Conservation (phyloP, 2,329 filamentous ascomycete species). For the Fusarium floridanum region DNA sequence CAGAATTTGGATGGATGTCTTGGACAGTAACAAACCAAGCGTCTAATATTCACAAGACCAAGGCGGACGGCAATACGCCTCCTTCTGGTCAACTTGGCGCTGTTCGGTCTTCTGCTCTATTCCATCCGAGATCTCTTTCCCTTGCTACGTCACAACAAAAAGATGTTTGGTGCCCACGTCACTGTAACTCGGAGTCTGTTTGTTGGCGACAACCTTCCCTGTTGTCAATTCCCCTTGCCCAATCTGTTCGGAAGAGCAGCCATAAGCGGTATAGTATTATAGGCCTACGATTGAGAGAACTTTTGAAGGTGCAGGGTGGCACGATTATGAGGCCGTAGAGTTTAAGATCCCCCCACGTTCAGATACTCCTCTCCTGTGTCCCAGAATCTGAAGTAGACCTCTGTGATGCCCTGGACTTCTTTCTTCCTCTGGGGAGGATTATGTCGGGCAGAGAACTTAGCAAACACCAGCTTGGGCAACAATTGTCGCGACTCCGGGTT, state of each 20-base stretch:
- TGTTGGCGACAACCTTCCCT: slow-evolving; percentile 53
- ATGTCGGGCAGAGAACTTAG: no score
- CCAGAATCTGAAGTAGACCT: no score
- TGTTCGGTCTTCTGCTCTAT: slow-evolving; percentile 74
- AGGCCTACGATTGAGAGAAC: slow-evolving; percentile 9
- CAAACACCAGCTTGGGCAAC: no score
- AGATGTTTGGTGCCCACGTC: slow-evolving; percentile 43
- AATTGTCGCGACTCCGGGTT: no score
- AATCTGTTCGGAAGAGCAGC: slow-evolving; percentile 9
- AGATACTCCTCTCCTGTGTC: no score
- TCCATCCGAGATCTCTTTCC: slow-evolving; percentile 77
- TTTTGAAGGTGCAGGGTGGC: slow-evolving; percentile 34
- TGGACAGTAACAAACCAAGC: neutral
- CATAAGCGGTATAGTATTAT: slow-evolving; percentile 3
- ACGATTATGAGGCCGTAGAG: slow-evolving; percentile 27
- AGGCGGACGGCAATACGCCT: slow-evolving; percentile 66
- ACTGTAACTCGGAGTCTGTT: slow-evolving; percentile 67
- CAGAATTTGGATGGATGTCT: no score
- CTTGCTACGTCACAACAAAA: slow-evolving; percentile 65
- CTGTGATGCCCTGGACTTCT: no score
- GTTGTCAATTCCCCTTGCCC: slow-evolving; percentile 21
- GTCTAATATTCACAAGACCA: neutral
- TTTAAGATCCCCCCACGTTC: slow-evolving; percentile 9
- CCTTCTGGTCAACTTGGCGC: slow-evolving; percentile 68
- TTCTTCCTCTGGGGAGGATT: no score